phyloP scores from a whole-genome alignment of 2,329 filamentous ascomycete species.

The Aureobasidium sp. region DNA sequence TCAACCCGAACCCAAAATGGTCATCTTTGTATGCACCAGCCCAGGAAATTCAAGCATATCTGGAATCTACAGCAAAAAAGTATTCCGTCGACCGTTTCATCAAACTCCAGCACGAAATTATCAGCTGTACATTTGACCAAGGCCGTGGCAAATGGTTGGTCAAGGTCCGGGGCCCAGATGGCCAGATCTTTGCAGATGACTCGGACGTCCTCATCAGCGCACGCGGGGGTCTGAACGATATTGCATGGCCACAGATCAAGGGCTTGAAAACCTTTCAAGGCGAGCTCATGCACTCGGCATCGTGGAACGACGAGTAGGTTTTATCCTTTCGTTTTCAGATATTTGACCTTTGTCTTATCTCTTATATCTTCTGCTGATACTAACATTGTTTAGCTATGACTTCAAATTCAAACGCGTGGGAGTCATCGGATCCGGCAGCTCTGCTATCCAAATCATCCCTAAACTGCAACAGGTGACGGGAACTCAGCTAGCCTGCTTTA shows the following conservation, averaged over 20 bases:
- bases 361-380: neutral
- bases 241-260: constrained; percentile 58
- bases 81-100: constrained; percentile 43
- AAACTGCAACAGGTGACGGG: constrained; percentile 40
- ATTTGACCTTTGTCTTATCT: no score
- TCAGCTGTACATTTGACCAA: constrained; percentile 38
- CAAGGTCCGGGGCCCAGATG: constrained; percentile 34
- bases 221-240: constrained; percentile 57
- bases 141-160: constrained; percentile 40
- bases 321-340: neutral
- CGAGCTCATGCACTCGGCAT: constrained; percentile 59
- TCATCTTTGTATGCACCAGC: constrained; percentile 44
- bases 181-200: constrained; percentile 40
- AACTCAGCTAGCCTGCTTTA: constrained; percentile 54
- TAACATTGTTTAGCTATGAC: constrained; percentile 23
- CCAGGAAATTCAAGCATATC: constrained; percentile 42
- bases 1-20: constrained; percentile 48
- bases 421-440: constrained; percentile 31
- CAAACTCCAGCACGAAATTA: constrained; percentile 39
- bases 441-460: constrained; percentile 45
- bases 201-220: constrained; percentile 57
- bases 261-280: constrained; percentile 60
- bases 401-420: constrained; percentile 29
- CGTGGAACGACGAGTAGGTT: constrained; percentile 54
- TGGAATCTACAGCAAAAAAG: constrained; percentile 38